Evolutionary conservation across 2,329 filamentous ascomycete species (phyloP).

Genomic region (Fusarium cyanostomum): DNA sequence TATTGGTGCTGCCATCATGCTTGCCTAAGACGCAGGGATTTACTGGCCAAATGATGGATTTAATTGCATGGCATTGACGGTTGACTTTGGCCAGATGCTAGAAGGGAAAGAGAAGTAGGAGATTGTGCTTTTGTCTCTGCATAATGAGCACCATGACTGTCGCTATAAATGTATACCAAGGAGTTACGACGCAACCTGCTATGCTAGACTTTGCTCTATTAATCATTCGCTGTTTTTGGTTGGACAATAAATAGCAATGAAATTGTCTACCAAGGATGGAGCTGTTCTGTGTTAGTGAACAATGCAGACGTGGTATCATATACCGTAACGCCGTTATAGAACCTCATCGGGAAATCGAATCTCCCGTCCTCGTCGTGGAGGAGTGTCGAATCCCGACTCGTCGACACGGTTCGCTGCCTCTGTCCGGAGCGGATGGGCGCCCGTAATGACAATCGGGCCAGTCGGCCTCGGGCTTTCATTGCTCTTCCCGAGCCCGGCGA

Average conservation of each 20-base stretch:
- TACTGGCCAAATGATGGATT: not conserved
- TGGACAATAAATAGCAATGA: not conserved
- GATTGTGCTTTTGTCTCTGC: not conserved
- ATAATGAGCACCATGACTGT: not conserved
- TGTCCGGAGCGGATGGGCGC: slow-evolving; percentile 18
- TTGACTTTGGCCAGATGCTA: not conserved
- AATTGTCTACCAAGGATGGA: not conserved
- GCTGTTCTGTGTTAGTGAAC: too few relatives aligned
- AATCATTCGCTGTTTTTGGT: not conserved
- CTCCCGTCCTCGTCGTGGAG: slow-evolving; percentile 23
- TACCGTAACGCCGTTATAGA: not conserved
- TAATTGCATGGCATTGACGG: not conserved
- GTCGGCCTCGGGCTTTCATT: not conserved
- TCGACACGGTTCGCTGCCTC: not conserved
- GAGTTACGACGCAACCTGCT: slow-evolving; percentile 7
- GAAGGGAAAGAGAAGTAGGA: not conserved
- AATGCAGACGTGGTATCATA: too few relatives aligned
- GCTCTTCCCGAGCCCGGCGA: not conserved
- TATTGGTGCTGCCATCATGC: slow-evolving; percentile 30
- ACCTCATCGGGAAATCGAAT: slow-evolving; percentile 39
- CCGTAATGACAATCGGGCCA: slow-evolving; percentile 23
- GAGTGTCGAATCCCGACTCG: not conserved
- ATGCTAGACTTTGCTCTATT: not conserved
- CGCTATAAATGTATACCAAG: slow-evolving; percentile 15
- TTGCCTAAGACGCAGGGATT: slow-evolving; percentile 21